Evolutionary conservation across 2,329 filamentous ascomycete species (phyloP).

Genomic region (Aureobasidium mangrovei): DNA sequence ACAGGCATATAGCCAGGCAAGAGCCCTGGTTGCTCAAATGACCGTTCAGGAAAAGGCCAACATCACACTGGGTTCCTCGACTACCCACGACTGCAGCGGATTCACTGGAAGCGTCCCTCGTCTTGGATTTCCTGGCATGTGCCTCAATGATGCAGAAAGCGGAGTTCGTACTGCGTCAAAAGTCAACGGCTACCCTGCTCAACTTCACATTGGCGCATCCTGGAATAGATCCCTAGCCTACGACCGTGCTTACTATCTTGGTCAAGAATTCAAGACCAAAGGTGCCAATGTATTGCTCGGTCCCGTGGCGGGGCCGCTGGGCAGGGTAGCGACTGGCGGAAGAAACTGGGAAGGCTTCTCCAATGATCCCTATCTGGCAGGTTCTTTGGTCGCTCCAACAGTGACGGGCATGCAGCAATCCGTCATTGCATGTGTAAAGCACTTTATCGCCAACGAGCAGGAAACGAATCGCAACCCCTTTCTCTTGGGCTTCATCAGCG

Average conservation of each 20-base stretch:
- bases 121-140: conserved; percentile 33
- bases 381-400: conserved; percentile 22
- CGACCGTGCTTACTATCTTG: conserved; percentile 28
- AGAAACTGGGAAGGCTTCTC: conserved; percentile 26
- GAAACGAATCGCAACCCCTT: conserved; percentile 22
- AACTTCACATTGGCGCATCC: conserved; percentile 30
- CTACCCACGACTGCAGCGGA: conserved; percentile 25
- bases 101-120: conserved; percentile 30
- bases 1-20: conserved; percentile 32
- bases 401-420: conserved; percentile 25
- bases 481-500: conserved; percentile 15
- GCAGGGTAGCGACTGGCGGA: conserved; percentile 24
- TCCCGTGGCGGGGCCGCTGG: conserved; percentile 26
- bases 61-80: conserved; percentile 28
- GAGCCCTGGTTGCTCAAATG: conserved; percentile 31
- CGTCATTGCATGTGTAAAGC: conserved; percentile 33
- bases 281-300: conserved; percentile 26
- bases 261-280: conserved; percentile 26
- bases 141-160: conserved; percentile 32
- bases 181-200: conserved; percentile 31
- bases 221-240: conserved; percentile 32
- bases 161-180: conserved; percentile 25
- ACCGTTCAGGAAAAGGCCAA: conserved; percentile 32
- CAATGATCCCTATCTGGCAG: conserved; percentile 25
- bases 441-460: conserved; percentile 26